phyloP scores from a whole-genome alignment of 768 basidiomycete genomes.

The Macrolepiota albuminosa region DNA sequence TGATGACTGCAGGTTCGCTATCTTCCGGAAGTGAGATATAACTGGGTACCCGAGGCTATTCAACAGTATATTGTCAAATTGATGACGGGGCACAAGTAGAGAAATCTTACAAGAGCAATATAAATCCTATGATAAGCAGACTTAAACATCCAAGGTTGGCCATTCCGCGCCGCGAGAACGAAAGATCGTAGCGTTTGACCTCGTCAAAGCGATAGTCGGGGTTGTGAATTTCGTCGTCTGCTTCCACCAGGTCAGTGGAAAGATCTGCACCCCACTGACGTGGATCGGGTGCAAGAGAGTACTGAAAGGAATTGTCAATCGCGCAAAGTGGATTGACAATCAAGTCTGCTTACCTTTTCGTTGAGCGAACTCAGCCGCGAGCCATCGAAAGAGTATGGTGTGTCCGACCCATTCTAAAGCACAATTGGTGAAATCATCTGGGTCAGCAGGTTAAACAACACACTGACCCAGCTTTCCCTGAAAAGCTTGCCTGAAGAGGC shows the following conservation, averaged over 20 bases:
- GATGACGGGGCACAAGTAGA: background rate
- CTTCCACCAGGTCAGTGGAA: constrained; percentile 49
- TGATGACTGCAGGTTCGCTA: background rate
- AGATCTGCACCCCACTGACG: constrained; percentile 61
- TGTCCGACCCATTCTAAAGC: constrained; percentile 30
- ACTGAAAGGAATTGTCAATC: constrained; percentile 31
- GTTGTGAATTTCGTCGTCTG: constrained; percentile 72
- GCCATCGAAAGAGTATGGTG: constrained; percentile 40
- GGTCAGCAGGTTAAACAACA: background rate
- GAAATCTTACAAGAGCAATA: constrained; percentile 55
- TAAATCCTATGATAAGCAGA: constrained; percentile 41
- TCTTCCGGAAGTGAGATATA: constrained; percentile 20
- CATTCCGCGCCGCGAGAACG: constrained; percentile 57
- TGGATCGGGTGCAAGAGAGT: constrained; percentile 61
- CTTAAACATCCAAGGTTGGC: constrained; percentile 70
- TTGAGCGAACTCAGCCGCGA: constrained; percentile 39
- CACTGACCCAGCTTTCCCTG: constrained; percentile 37
- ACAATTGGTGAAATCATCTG: background rate
- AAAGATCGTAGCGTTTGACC: constrained; percentile 32
- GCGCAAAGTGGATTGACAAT: background rate
- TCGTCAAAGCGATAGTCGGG: constrained; percentile 36
- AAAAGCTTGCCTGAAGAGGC: constrained; percentile 29
- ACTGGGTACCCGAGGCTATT: constrained; percentile 47
- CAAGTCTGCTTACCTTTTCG: constrained; percentile 31
- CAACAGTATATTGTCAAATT: background rate